Conservation (phyloP, 2,329 filamentous ascomycete species). For the Aureobasidium melanogenum region DNA sequence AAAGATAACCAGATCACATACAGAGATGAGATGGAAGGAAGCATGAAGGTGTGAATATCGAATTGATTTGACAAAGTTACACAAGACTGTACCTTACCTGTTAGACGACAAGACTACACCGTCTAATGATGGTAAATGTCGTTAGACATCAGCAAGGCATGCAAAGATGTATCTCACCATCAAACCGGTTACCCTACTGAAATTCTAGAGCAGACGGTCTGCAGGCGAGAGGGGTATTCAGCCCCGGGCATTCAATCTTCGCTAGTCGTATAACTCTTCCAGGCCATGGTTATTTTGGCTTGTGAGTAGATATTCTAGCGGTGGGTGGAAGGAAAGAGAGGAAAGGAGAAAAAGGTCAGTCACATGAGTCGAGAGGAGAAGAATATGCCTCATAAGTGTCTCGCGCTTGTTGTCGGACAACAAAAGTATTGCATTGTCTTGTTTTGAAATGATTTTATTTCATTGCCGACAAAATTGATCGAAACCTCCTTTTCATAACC, state of each 20-base stretch:
- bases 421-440: background rate
- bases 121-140: background rate
- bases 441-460: slow-evolving; percentile 3
- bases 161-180: slow-evolving; percentile 63
- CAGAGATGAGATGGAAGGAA: too few relatives aligned
- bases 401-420: background rate
- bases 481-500: background rate
- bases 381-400: background rate
- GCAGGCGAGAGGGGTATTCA: slow-evolving; percentile 56
- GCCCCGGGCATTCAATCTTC: slow-evolving; percentile 59
- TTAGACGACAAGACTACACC: background rate
- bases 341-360: background rate
- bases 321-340: slow-evolving; percentile 16
- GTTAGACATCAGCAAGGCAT: slow-evolving; percentile 18
- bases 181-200: slow-evolving; percentile 64
- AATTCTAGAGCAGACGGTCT: slow-evolving; percentile 58
- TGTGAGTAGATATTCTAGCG: slow-evolving; percentile 87
- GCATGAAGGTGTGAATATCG: too few relatives aligned
- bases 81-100: background rate
- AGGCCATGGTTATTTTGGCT: slow-evolving; percentile 57
- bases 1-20: too few relatives aligned
- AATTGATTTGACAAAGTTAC: background rate
- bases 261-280: slow-evolving; percentile 87
- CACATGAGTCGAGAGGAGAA: background rate
- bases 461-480: slow-evolving; percentile 7